Base-by-base conservation (phyloP, 768 basidiomycete species). In the Sporobolomyces pararoseus region DNA sequence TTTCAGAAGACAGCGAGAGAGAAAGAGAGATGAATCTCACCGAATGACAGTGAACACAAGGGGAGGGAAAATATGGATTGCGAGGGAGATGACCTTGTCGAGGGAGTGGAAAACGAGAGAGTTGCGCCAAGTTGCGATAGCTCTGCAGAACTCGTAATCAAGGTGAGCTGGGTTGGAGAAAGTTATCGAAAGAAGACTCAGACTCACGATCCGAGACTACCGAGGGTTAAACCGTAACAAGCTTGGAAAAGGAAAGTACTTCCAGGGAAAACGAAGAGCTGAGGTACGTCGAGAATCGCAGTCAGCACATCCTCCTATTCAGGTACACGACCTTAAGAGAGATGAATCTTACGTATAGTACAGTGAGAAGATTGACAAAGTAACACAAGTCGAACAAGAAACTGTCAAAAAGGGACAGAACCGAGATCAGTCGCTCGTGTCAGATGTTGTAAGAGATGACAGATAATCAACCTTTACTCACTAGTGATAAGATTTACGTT, bases 61-160 rank as follows among this genome's bases (percentile, higher is more conserved):
- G 0, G 96, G 91, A 0, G 90, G 85, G 77, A 96, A 97, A 65
- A 98, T 88, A 78, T 99, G 96, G 37, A 99, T 86, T 81, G 94
- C 98, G 31, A 99, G 82, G 14, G 89, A 91, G 23, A 90, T 97
- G 77, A 97, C 75, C 80, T 98, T 98, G 79, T 99, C 96, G 64
- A 86, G 84, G 76, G 95, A 93, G 77, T 99, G 96, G 82, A 99
- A 99, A 4, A 99, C 96, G 29, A 99, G 86, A 73, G 91, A 94
- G 77, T 99, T 99, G 70, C 96, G 85, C 96, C 96, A 99, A 14
- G 95, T 97, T 75, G 97, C 90, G 57, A 98, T 93, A 0, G 95
- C 94, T 60, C 89, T 91, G 68, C 0, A 4, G 9, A 52, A 17
- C 21, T 29, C 25, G n/a, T n/a, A n/a, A n/a, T 39, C 7, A 25